Evolutionary conservation across 495 filamentous ascomycete genomes (phyloP).

Genomic region (Neurospora sp.): DNA sequence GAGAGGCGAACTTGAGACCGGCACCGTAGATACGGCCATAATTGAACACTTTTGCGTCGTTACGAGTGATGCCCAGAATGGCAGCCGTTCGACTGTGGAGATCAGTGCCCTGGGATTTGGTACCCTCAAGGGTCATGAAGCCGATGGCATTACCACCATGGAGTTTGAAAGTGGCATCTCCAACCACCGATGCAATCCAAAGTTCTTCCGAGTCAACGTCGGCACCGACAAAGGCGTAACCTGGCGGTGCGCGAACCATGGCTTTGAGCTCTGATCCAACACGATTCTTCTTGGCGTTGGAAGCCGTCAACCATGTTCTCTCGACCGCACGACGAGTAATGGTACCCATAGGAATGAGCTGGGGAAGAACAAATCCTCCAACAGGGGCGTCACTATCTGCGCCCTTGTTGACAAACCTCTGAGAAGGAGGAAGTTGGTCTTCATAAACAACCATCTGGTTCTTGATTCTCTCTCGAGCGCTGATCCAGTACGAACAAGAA

Average conservation of each 20-base stretch:
- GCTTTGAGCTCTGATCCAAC: slow-evolving; percentile 96
- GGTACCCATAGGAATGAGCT: slow-evolving; percentile 97
- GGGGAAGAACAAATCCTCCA: slow-evolving; percentile 84
- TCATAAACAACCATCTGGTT: slow-evolving; percentile 89
- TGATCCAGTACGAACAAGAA: slow-evolving; percentile 98
- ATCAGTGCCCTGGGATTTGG: slow-evolving; percentile 87
- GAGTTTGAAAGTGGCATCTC: slow-evolving; percentile 84
- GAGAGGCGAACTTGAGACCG: slow-evolving; percentile 84
- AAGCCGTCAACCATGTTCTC: slow-evolving; percentile 96
- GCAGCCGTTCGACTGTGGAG: slow-evolving; percentile 86
- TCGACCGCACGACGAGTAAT: slow-evolving; percentile 95
- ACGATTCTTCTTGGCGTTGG: slow-evolving; percentile 89
- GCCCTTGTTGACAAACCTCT: neutral
- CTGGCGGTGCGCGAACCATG: slow-evolving; percentile 86
- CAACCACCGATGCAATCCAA: slow-evolving; percentile 94
- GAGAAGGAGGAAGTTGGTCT: slow-evolving; percentile 36
- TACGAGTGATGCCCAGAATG: slow-evolving; percentile 86
- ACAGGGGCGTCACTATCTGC: slow-evolving; percentile 8
- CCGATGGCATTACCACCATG: slow-evolving; percentile 95
- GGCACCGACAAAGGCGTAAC: slow-evolving; percentile 88
- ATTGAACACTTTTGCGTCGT: slow-evolving; percentile 96
- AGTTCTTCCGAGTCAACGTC: slow-evolving; percentile 99
- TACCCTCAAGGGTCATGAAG: slow-evolving; percentile 98
- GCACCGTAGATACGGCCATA: slow-evolving; percentile 98
- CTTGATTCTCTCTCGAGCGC: slow-evolving; percentile 80